Conservation (phyloP, 2,329 filamentous ascomycete species). For the Monosporascus sp. region DNA sequence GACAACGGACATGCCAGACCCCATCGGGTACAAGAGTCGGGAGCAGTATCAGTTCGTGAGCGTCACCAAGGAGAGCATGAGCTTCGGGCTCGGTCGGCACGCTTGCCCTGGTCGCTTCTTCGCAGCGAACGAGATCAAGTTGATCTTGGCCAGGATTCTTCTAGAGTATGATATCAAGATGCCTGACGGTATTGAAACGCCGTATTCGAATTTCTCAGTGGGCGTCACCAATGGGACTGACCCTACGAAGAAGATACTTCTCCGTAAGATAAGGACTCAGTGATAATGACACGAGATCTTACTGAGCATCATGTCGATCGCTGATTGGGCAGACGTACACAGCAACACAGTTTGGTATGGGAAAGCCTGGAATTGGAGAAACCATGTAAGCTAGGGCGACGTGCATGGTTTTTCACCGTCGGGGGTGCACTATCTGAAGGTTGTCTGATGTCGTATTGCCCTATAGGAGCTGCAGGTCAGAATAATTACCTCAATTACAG, state of each 20-base stretch:
- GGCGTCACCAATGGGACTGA: not conserved
- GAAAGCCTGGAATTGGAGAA: too few species aligned
- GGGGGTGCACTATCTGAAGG: too few species aligned
- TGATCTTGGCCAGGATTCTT: constrained; percentile 11
- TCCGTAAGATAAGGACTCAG: not conserved
- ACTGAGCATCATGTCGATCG: too few species aligned
- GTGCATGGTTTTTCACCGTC: too few species aligned
- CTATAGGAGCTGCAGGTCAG: too few species aligned
- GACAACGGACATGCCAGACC: not conserved
- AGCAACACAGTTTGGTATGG: too few species aligned
- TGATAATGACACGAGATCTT: too few species aligned
- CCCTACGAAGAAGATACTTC: not conserved
- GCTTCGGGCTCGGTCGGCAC: constrained; percentile 6
- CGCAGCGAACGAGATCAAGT: constrained; percentile 15
- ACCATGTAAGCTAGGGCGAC: too few species aligned
- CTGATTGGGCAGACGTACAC: too few species aligned
- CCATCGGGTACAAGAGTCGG: not conserved
- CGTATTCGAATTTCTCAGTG: not conserved
- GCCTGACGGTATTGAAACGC: not conserved
- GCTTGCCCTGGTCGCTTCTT: constrained; percentile 19
- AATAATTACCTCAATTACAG: too few species aligned
- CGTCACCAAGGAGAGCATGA: constrained; percentile 7
- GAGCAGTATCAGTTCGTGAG: constrained; percentile 6
- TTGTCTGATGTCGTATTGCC: too few species aligned
- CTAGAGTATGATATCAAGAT: constrained; percentile 11